Conservation (phyloP, 108 stramenopile species). For the Parietichytrium sp. region DNA sequence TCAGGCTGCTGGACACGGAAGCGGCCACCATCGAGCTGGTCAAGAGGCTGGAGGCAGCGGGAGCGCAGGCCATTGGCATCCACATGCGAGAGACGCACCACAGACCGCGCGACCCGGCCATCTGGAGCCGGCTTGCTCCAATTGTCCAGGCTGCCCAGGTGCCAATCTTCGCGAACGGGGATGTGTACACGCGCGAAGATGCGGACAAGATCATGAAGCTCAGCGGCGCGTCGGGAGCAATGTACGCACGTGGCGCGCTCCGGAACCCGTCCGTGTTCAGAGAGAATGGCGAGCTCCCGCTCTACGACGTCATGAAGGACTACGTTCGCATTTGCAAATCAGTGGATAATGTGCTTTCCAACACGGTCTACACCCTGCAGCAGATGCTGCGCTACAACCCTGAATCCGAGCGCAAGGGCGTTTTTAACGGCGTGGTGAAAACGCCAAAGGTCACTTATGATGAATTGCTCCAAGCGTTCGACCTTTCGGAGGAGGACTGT, state of each 20-base stretch:
- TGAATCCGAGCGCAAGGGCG: too few relatives aligned
- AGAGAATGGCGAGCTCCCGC: background rate
- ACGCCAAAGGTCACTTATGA: too few relatives aligned
- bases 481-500: too few relatives aligned
- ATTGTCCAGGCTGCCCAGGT: slow-evolving; percentile 17
- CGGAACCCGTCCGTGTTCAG: background rate
- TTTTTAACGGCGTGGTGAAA: too few relatives aligned
- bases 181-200: background rate
- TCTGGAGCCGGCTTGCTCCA: slow-evolving; percentile 3
- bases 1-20: slow-evolving; percentile 75
- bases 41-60: slow-evolving; percentile 75
- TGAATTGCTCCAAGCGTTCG: too few relatives aligned
- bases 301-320: slow-evolving; percentile 21
- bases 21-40: slow-evolving; percentile 70
- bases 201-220: background rate
- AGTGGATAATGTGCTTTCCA: background rate
- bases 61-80: slow-evolving; percentile 88
- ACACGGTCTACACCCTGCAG: background rate
- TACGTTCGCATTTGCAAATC: background rate
- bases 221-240: background rate
- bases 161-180: slow-evolving; percentile 13
- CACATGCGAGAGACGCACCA: slow-evolving; percentile 59
- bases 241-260: slow-evolving; percentile 2
- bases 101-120: slow-evolving; percentile 3
- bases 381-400: slow-evolving; percentile 34